phyloP scores from a whole-genome alignment of 305 asterid genomes.

The Fraxinus greggii region DNA sequence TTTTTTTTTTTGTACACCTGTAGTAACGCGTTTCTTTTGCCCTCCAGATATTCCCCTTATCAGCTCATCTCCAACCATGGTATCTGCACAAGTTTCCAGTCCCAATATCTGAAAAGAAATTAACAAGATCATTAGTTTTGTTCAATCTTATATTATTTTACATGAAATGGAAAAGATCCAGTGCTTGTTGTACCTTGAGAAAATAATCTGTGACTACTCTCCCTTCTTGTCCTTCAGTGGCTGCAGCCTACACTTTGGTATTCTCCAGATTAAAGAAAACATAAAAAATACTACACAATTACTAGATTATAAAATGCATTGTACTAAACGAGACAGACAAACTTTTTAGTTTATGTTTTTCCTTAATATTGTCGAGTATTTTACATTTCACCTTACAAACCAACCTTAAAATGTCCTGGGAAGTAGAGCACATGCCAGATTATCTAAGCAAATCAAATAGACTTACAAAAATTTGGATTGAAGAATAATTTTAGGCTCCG shows the following conservation, averaged over 20 bases:
- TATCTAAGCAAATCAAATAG: background rate
- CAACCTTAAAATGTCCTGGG: background rate
- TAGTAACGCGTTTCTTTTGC: conserved; percentile 58
- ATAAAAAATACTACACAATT: background rate
- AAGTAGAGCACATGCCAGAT: background rate
- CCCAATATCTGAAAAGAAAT: conserved; percentile 47
- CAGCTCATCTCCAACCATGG: conserved; percentile 57
- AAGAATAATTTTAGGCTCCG: background rate
- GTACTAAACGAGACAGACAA: background rate
- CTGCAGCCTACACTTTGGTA: conserved; percentile 39
- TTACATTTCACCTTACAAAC: background rate
- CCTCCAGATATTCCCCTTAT: conserved; percentile 70
- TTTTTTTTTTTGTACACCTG: conserved; percentile 42
- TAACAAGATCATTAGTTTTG: background rate
- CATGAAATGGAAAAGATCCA: background rate
- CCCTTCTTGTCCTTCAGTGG: conserved; percentile 44
- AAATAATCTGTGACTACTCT: conserved; percentile 54
- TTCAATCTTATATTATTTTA: background rate
- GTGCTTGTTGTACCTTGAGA: conserved; percentile 42
- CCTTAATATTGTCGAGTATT: background rate
- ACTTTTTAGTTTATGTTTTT: background rate
- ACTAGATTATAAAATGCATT: background rate
- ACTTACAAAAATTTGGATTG: background rate
- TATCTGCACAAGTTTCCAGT: conserved; percentile 60
- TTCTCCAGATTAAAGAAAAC: background rate